Conservation (phyloP, 345 rosid genomes). For the Lumnitzera littorea region DNA sequence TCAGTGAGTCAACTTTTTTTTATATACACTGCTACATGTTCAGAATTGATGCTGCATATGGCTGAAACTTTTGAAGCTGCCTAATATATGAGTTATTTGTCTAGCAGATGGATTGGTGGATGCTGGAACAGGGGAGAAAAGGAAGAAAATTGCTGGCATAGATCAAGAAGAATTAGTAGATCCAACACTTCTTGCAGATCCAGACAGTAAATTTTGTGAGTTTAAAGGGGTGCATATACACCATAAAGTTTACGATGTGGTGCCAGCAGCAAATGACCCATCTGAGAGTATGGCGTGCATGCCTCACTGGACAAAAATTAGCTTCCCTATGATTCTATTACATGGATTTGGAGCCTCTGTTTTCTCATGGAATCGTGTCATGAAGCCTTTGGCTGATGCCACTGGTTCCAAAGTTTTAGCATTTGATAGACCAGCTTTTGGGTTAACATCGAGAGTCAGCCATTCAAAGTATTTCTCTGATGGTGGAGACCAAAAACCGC, state of each 20-base stretch:
- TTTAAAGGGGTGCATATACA: slow-evolving; percentile 72
- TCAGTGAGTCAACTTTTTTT: neutral
- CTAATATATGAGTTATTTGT: neutral
- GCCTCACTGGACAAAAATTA: slow-evolving; percentile 14
- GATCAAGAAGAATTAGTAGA: slow-evolving; percentile 70
- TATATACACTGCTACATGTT: neutral
- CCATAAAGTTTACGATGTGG: slow-evolving; percentile 55
- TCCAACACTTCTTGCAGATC: slow-evolving; percentile 63
- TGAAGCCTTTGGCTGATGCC: slow-evolving; percentile 59
- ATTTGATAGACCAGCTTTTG: slow-evolving; percentile 90
- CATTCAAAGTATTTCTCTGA: slow-evolving; percentile 14
- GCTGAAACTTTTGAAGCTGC: neutral
- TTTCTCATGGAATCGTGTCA: slow-evolving; percentile 72
- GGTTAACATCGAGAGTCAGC: slow-evolving; percentile 66
- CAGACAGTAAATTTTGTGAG: slow-evolving; percentile 87
- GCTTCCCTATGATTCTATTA: slow-evolving; percentile 60
- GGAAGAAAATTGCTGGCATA: slow-evolving; percentile 35
- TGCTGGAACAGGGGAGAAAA: slow-evolving; percentile 22
- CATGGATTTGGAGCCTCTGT: slow-evolving; percentile 96
- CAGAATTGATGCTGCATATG: neutral
- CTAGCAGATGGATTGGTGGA: slow-evolving; percentile 39
- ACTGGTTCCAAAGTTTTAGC: slow-evolving; percentile 68
- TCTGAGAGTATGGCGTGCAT: neutral
- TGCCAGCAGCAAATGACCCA: slow-evolving; percentile 16
- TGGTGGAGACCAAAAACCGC: slow-evolving; percentile 24